Evolutionary conservation across 2,329 filamentous ascomycete species (phyloP).

Genomic region (Aspergillus fijiensis): DNA sequence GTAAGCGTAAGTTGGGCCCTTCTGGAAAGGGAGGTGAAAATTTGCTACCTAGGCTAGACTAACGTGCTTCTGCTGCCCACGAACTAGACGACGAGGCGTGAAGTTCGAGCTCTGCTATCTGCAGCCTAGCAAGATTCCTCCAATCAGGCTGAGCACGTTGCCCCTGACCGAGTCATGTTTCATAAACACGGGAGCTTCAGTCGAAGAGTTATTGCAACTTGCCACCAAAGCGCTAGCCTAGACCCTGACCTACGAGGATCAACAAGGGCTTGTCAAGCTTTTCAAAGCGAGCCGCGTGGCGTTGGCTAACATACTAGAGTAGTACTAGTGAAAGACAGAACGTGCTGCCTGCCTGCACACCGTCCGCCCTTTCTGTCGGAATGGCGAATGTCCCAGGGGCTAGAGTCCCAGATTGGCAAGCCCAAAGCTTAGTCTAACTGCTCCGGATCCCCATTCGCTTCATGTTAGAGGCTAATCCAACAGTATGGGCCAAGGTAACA

Average conservation of each 20-base stretch:
- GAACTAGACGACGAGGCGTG: no score
- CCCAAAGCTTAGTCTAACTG: neutral
- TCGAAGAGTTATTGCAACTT: no score
- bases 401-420: neutral
- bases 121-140: neutral
- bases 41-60: neutral
- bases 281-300: neutral
- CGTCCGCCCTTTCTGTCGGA: neutral
- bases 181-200: neutral
- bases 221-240: no score
- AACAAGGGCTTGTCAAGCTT: neutral
- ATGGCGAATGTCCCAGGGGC: neutral
- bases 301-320: neutral
- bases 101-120: no score
- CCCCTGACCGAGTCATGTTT: neutral
- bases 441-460: neutral
- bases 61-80: neutral
- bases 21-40: neutral
- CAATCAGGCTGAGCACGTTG: neutral
- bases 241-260: neutral
- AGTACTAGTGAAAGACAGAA: neutral
- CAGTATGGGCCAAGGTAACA: neutral
- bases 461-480: neutral
- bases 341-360: neutral
- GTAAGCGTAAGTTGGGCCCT: neutral